phyloP scores from a whole-genome alignment of 305 asterid genomes.

The Plantago lanceolata region DNA sequence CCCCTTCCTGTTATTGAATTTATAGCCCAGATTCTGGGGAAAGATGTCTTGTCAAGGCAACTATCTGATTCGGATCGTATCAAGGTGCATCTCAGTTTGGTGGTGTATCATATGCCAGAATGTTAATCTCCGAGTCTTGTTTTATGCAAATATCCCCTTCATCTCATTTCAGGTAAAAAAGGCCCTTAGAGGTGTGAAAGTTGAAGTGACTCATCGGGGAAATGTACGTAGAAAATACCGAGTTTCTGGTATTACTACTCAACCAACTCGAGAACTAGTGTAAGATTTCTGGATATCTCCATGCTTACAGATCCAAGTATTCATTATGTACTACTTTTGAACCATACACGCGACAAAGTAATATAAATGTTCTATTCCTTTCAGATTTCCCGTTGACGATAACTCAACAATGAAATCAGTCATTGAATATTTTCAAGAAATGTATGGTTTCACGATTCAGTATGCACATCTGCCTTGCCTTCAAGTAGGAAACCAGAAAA shows the following conservation, averaged over 20 bases:
- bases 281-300: slow-evolving; percentile 30
- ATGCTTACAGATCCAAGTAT: neutral
- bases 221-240: slow-evolving; percentile 90
- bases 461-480: slow-evolving; percentile 96
- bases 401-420: slow-evolving; percentile 86
- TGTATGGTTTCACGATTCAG: slow-evolving; percentile 88
- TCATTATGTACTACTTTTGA: neutral
- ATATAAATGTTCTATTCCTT: slow-evolving; percentile 5
- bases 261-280: slow-evolving; percentile 94
- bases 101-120: neutral
- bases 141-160: neutral
- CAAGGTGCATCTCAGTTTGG: slow-evolving; percentile 43
- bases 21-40: slow-evolving; percentile 80
- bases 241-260: slow-evolving; percentile 87
- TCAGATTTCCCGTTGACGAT: slow-evolving; percentile 95
- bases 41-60: slow-evolving; percentile 78
- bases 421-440: slow-evolving; percentile 86
- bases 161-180: slow-evolving; percentile 65
- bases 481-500: slow-evolving; percentile 99
- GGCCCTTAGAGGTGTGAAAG: slow-evolving; percentile 96
- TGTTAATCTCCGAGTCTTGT: slow-evolving; percentile 10
- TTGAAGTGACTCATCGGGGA: slow-evolving; percentile 95
- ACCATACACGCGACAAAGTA: neutral
- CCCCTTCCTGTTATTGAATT: slow-evolving; percentile 95
- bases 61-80: slow-evolving; percentile 88